phyloP scores from a whole-genome alignment of 2,329 filamentous ascomycete genomes.

The Biscogniauxia sp. region DNA sequence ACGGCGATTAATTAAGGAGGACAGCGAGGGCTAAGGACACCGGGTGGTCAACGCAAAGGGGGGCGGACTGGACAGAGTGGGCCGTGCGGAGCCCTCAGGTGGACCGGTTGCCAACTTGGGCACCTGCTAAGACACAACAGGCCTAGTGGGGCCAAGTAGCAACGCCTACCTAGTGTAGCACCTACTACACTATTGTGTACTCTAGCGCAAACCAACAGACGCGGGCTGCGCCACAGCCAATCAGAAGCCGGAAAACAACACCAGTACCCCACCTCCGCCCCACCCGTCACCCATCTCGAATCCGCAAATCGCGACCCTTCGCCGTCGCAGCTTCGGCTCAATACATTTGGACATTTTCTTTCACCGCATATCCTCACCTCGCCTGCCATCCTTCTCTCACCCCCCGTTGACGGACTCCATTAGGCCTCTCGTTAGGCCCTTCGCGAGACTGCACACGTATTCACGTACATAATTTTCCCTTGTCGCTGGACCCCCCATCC shows the following conservation, averaged over 20 bases:
- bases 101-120: neutral
- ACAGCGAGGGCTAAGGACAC: neutral
- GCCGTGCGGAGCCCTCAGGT: neutral
- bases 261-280: neutral
- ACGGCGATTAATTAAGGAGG: neutral
- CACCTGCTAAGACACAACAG: neutral
- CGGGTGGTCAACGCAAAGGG: neutral
- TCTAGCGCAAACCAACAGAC: neutral
- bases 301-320: neutral
- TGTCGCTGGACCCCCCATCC: neutral
- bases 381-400: neutral
- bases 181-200: neutral
- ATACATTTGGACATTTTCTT: neutral
- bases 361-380: neutral
- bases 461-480: conserved; percentile 3
- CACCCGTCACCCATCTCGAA: neutral
- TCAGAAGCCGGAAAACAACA: neutral
- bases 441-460: neutral
- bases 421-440: no score
- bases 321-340: neutral
- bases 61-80: neutral
- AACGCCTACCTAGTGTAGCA: neutral
- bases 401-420: no score
- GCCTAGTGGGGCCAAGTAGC: neutral
- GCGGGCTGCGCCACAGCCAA: neutral